Evolutionary conservation across 2,329 filamentous ascomycete species (phyloP).

Genomic region (Sporothrix mexicana): DNA sequence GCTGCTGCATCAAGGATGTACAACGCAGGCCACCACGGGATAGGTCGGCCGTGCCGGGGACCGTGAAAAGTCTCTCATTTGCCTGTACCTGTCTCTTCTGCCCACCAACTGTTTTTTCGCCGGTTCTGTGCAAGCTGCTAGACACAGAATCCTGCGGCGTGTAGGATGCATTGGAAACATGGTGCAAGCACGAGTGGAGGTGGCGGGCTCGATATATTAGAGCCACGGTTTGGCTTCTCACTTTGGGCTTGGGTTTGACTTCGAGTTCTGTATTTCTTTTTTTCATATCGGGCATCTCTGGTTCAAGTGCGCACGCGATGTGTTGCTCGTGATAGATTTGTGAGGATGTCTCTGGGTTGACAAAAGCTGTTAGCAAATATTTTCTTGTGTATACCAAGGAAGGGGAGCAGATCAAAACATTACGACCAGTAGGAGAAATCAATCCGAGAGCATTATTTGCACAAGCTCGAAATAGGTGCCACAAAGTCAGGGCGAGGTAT

Average conservation of each 20-base stretch:
- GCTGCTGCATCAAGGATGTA: slow-evolving; percentile 21
- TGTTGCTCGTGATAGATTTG: background rate
- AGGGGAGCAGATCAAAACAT: background rate
- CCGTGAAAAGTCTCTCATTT: slow-evolving; percentile 12
- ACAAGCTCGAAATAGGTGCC: background rate
- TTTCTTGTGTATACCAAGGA: background rate
- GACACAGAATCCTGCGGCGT: background rate
- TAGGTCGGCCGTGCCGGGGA: slow-evolving; percentile 11
- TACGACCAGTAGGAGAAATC: background rate
- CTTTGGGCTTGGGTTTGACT: background rate
- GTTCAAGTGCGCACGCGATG: background rate
- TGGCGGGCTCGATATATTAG: background rate
- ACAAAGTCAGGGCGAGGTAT: slow-evolving; percentile 7
- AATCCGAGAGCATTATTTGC: background rate
- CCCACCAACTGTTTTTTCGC: background rate
- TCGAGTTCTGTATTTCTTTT: background rate
- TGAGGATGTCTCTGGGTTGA: background rate
- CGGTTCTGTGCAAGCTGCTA: background rate
- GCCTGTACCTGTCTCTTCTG: background rate
- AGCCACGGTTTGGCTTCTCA: background rate
- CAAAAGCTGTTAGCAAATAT: background rate
- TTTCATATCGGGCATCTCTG: background rate
- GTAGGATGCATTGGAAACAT: background rate
- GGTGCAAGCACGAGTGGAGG: background rate
- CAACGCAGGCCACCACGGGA: slow-evolving; percentile 30